phyloP scores from a whole-genome alignment of 768 basidiomycete genomes.

The Kwoniella europaea region DNA sequence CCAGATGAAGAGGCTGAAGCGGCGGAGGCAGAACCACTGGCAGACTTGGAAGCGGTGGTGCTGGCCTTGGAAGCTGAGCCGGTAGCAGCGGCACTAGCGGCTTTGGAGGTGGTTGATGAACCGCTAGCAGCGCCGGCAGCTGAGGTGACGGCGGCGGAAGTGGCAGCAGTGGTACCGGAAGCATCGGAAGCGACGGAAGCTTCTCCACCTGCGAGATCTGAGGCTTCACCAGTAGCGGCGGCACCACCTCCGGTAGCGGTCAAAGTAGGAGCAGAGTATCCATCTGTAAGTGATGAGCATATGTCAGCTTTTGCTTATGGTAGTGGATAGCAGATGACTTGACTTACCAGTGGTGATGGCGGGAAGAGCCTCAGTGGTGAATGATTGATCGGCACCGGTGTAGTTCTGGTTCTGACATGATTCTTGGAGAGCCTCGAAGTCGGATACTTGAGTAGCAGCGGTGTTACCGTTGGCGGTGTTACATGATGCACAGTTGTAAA shows the following conservation, averaged over 20 bases:
- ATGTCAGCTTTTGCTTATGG: not conserved
- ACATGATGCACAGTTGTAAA: conserved; percentile 57
- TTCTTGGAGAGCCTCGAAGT: conserved; percentile 50
- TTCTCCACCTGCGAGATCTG: conserved; percentile 22
- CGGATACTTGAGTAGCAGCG: conserved; percentile 48
- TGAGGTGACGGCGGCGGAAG: conserved; percentile 24
- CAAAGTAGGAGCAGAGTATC: conserved; percentile 48
- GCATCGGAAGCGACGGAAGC: conserved; percentile 9
- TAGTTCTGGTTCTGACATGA: conserved; percentile 55
- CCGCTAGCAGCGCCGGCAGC: conserved; percentile 19
- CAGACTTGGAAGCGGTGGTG: conserved; percentile 9
- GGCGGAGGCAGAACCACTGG: conserved; percentile 9
- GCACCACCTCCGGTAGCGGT: conserved; percentile 51
- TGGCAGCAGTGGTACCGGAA: conserved; percentile 12
- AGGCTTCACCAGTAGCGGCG: conserved; percentile 42
- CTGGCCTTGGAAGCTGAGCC: conserved; percentile 2
- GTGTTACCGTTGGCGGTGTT: conserved; percentile 58
- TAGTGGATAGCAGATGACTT: not conserved
- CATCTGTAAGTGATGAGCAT: conserved; percentile 15
- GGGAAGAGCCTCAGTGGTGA: conserved; percentile 44
- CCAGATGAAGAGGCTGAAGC: conserved; percentile 2
- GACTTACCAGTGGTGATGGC: conserved; percentile 37
- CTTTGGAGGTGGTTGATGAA: conserved; percentile 22
- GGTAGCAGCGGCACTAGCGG: conserved; percentile 9
- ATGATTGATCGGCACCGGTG: conserved; percentile 44